These are phyloP conservation scores for Bretziella fagacearum DNA, from an alignment of 2,329 filamentous ascomycete species.

Conservation along the genomic window DNA sequence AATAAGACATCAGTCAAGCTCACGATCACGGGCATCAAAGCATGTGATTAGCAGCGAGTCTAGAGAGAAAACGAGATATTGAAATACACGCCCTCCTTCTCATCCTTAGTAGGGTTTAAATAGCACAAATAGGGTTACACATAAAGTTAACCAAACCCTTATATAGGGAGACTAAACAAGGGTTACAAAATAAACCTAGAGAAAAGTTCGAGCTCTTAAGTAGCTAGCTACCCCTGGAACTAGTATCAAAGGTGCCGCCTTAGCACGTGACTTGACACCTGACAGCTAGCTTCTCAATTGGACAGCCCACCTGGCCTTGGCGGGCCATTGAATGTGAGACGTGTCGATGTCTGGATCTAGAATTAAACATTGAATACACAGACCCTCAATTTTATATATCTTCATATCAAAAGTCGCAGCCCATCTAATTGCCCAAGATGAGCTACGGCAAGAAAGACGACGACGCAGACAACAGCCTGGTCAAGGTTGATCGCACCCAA, in stretches of 20 bases:
- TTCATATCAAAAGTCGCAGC: slow-evolving; percentile 2
- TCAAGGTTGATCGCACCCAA: slow-evolving; percentile 94
- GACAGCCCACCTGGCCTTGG: slow-evolving; percentile 6
- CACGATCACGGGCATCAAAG: too few relatives aligned
- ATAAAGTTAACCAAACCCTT: too few relatives aligned
- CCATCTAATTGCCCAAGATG: slow-evolving; percentile 42
- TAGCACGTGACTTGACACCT: slow-evolving; percentile 1
- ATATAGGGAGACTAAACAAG: too few relatives aligned
- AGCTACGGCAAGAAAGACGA: slow-evolving; percentile 99
- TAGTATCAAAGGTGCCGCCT: not conserved
- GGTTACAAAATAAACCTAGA: too few relatives aligned
- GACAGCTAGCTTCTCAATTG: not conserved
- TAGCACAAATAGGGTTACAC: too few relatives aligned
- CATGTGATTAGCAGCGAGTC: too few relatives aligned
- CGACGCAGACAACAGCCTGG: slow-evolving; percentile 81
- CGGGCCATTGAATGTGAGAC: slow-evolving; percentile 11
- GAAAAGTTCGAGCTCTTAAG: too few relatives aligned
- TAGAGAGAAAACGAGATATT: too few relatives aligned
- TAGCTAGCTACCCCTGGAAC: slow-evolving; percentile 2
- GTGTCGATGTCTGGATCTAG: slow-evolving; percentile 14
- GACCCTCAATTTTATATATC: slow-evolving; percentile 6
- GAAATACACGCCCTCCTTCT: not conserved
- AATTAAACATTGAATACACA: slow-evolving; percentile 9
- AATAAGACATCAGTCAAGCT: too few relatives aligned
- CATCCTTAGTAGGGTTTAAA: not conserved